Evolutionary conservation across 1,284 basidiomycete species (phyloP), one percentile per base, ranked within the genome.

Genomic region (Neonothopanus nambi): DNA sequence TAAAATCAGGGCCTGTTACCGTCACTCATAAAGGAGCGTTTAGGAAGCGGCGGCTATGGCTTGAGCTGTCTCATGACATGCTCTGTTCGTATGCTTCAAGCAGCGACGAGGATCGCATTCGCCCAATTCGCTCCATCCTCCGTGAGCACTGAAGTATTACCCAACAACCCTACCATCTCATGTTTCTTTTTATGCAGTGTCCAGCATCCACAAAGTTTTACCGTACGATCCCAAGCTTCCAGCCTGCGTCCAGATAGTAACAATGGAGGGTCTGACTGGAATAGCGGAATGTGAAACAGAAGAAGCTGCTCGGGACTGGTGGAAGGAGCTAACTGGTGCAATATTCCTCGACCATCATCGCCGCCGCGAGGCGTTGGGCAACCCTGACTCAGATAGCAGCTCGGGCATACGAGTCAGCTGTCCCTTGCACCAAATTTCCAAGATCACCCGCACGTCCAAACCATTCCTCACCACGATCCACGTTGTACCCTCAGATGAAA

Each of bases 31-130:
- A 28, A 11, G 18, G 26, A 17, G n/a, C 41, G n/a, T 49, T 30
- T 36, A 64, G 82, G 17, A 81, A 82, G 59, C 68, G 75, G 4
- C 72, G 81, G n/a, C 69, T 85, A 5, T 87, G 85, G 85, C 62
- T 87, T 65, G 85, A 87, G 61, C 65, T 89, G 23, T 74, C 75
- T 11, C 76, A 73, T 35, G 85, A 87, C 56, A 84, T 85, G 80
- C 58, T 87, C 28, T 81, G 81, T 45, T 72, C 76, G 0, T 87
- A 81, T 58, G 74, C 79, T 0, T 80, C 80, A 20, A 79, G 80
- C 42, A 77, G 75, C 17, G 81, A 84, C 17, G 72, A 78, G 48
- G 81, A 82, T 33, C 74, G 75, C 30, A 77, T 81, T 3, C 70
- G 78, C 18, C 85, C 85, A 9, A 51, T 84, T 11, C 69, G 72